Percentiles rank a stretch among this genome's conserved stretches.
phyloP scores from a whole-genome alignment of 2,329 filamentous ascomycete species.

The Neopestalotiopsis rosae region DNA sequence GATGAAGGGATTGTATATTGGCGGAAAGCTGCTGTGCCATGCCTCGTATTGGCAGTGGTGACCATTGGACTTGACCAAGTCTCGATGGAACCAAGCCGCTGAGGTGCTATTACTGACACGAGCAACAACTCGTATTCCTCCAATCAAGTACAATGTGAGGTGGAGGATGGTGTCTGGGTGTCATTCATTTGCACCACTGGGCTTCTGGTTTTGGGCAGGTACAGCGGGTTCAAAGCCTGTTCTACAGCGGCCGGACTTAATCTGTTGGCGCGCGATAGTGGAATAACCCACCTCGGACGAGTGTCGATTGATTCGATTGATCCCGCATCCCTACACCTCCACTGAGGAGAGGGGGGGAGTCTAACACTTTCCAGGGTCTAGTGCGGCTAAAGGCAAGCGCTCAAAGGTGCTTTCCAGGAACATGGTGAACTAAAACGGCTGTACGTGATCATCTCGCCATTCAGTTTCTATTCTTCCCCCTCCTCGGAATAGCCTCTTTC shows the following conservation, averaged over 20 bases:
- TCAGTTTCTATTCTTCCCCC: slow-evolving; percentile 1
- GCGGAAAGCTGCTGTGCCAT: slow-evolving; percentile 4
- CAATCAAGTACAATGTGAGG: slow-evolving; percentile 9
- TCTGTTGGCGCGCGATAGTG: neutral
- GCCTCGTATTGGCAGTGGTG: neutral
- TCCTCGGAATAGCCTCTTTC: slow-evolving; percentile 9
- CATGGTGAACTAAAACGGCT: neutral
- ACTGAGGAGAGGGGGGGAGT: neutral
- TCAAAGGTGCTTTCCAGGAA: neutral
- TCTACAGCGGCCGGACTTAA: neutral
- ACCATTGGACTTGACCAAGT: neutral
- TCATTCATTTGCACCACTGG: neutral
- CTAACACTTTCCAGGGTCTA: neutral
- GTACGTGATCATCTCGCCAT: slow-evolving; percentile 1
- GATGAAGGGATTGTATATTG: neutral
- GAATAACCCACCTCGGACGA: neutral
- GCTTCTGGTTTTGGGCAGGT: neutral
- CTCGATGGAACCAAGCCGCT: neutral
- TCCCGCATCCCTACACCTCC: neutral
- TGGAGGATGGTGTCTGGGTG: neutral
- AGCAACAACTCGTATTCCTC: slow-evolving; percentile 12
- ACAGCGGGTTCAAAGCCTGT: neutral
- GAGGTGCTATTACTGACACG: slow-evolving; percentile 6
- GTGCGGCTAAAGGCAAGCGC: slow-evolving; percentile 9
- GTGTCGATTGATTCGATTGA: neutral